Base-by-base conservation (phyloP, 139 green algal species). In the Coelastrella sp. region DNA sequence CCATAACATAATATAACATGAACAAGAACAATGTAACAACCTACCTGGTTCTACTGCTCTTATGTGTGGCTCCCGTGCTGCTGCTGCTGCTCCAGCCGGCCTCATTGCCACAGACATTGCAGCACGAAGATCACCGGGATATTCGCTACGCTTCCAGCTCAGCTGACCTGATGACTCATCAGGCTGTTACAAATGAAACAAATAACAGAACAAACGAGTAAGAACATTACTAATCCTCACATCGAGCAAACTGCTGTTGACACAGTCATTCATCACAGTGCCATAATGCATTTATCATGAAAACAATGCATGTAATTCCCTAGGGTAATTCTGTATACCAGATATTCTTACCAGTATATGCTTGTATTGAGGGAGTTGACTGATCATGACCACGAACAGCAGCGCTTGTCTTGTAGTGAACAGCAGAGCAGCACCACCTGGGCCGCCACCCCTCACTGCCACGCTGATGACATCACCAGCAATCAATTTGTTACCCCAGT, bases 351-450 rank as follows among this genome's bases (percentile, higher is more conserved):
- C 79, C 83, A 53, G 72, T 15, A 5, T 41, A 30, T 91, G 87
- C 15, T 75, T 9, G 50, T 85, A 84, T 38, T 17, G 27, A 8
- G 30, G 32, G 35, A 91, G 77, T 45, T 88, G 48, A 6, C 17
- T n/a, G 21, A 95, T 59, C 45, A 83, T 88, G 11, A 92, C 68
- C 0, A 84, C 93, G 83, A 92, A 90, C 76, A 97, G 64, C 34
- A 89, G 27, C 78, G 89, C 75, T 37, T 83, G 83, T 3, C 90
- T 77, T 0, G 90, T 95, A 21, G 86, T 94, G 89, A 88, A 97
- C 51, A 98, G 85, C 81, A 98, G 89, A 62, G 90, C 94, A n/a
- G 93, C 86, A 2, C 95, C 95, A 15, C 92, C 95, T 0, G 95
- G 64, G 4, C 93, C 90, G 7, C 50, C 43, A 5, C 67, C 34